phyloP scores from a whole-genome alignment of 352 stramenopile genomes.

The Thraustotheca clavata region DNA sequence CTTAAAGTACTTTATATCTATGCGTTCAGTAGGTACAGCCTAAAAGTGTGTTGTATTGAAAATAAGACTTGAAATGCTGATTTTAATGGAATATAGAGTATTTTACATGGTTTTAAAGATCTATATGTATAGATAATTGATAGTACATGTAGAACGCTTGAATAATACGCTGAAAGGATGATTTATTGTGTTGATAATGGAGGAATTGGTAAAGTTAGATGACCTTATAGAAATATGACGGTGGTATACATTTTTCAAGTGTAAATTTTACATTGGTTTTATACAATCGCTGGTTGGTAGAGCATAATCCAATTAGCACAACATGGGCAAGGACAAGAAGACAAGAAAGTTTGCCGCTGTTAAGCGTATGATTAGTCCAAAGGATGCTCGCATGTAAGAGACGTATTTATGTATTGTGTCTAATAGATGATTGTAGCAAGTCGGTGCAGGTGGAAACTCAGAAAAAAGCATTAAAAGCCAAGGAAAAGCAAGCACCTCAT shows the following conservation, averaged over 20 bases:
- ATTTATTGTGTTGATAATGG: too few species aligned
- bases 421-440: conserved; percentile 35
- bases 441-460: conserved; percentile 62
- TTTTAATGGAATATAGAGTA: neutral
- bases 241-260: too few species aligned
- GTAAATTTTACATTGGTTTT: too few species aligned
- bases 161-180: too few species aligned
- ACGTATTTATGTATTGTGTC: neutral
- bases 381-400: conserved; percentile 94
- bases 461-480: conserved; percentile 81
- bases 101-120: neutral
- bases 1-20: neutral
- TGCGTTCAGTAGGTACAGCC: neutral
- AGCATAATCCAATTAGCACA: neutral
- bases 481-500: conserved; percentile 85
- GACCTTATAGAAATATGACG: too few species aligned
- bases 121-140: too few species aligned
- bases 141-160: too few species aligned
- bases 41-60: neutral
- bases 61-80: neutral
- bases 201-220: too few species aligned
- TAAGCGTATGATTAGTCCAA: conserved; percentile 98
- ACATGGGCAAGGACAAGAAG: conserved; percentile 95
- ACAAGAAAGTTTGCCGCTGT: conserved; percentile 96
- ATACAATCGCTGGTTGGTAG: conserved; percentile 21